phyloP scores from a whole-genome alignment of 2,329 filamentous ascomycete species.

The Colletotrichum noveboracense region DNA sequence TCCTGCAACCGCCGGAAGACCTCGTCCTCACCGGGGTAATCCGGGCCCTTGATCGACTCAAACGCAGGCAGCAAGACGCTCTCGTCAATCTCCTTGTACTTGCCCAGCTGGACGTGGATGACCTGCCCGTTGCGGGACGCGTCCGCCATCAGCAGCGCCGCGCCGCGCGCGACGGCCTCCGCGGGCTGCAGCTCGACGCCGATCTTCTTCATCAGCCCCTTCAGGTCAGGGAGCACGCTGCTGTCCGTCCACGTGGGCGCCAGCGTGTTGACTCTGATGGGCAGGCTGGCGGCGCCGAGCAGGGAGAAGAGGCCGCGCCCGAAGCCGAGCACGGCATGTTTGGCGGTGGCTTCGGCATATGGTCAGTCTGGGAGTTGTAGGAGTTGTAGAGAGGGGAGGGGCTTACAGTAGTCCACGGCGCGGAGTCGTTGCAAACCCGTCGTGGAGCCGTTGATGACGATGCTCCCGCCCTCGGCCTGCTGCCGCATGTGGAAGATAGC shows the following conservation, averaged over 20 bases:
- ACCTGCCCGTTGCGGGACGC: constrained; percentile 52
- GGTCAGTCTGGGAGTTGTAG: not conserved
- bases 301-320: constrained; percentile 50
- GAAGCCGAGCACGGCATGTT: constrained; percentile 60
- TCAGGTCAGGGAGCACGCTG: constrained; percentile 46
- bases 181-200: constrained; percentile 49
- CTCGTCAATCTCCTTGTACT: constrained; percentile 60
- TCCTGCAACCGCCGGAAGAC: constrained; percentile 28
- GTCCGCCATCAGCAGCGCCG: constrained; percentile 55
- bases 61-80: constrained; percentile 39
- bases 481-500: constrained; percentile 56
- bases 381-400: rapidly evolving
- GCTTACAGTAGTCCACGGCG: constrained; percentile 54
- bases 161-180: constrained; percentile 51
- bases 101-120: constrained; percentile 54
- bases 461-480: constrained; percentile 51
- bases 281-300: constrained; percentile 38
- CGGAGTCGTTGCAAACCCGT: constrained; percentile 56
- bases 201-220: constrained; percentile 39
- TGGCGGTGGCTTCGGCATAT: constrained; percentile 46
- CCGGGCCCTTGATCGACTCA: constrained; percentile 33
- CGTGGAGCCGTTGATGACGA: constrained; percentile 58
- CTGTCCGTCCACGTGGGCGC: constrained; percentile 26
- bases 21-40: constrained; percentile 40
- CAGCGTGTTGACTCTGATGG: constrained; percentile 58